Percentiles rank a stretch among this genome's conserved stretches.
These are phyloP conservation scores for Hylodesmum podocarpum DNA, from an alignment of 306 rosid species.

Conservation along the genomic window DNA sequence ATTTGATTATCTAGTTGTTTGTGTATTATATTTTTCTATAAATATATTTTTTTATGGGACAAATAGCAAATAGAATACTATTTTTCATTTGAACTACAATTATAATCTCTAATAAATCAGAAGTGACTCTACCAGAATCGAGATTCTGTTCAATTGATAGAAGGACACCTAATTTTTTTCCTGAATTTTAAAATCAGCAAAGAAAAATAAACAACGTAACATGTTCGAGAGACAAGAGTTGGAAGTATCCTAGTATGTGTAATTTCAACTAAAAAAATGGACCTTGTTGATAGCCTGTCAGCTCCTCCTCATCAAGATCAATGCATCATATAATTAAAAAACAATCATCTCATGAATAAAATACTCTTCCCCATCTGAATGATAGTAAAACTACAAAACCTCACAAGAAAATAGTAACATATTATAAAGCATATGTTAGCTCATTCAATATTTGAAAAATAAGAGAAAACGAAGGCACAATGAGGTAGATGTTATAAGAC, in stretches of 20 bases:
- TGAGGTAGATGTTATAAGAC: conserved; percentile 37
- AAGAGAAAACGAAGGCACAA: conserved; percentile 22
- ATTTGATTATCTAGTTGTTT: no score
- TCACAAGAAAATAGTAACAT: conserved; percentile 24
- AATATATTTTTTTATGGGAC: neutral
- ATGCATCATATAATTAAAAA: conserved; percentile 9
- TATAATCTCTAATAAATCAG: neutral
- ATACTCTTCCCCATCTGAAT: conserved; percentile 10
- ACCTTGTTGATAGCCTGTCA: neutral
- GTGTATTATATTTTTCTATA: no score
- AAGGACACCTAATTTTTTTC: neutral
- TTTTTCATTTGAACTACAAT: neutral
- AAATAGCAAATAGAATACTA: neutral
- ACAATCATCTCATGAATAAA: conserved; percentile 1
- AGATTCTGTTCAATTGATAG: conserved; percentile 29
- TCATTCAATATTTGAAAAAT: neutral
- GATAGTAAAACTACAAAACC: conserved; percentile 27
- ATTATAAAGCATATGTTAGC: neutral
- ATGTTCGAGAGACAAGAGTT: neutral
- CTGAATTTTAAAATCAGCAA: conserved; percentile 1
- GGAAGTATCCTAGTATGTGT: conserved; percentile 2
- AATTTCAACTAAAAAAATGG: neutral
- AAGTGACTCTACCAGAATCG: neutral
- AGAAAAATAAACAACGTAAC: conserved; percentile 13
- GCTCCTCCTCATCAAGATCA: conserved; percentile 22